Conservation (phyloP, 108 stramenopile species). For the Schizochytrium sp. region DNA sequence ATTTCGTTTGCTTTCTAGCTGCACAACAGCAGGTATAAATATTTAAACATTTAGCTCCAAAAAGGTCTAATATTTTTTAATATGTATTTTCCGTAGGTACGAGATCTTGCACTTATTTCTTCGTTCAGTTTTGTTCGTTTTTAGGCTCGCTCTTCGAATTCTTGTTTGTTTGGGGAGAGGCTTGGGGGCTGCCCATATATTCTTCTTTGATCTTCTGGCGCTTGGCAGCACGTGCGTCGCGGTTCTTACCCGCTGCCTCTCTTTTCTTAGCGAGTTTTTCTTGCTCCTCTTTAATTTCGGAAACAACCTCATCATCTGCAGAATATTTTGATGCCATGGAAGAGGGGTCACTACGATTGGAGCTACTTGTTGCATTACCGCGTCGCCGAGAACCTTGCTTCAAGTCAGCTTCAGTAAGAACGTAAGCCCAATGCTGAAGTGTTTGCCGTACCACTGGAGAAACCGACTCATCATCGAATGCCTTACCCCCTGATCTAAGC, state of each 20-base stretch:
- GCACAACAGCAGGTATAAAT: too few species aligned
- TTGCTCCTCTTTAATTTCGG: not conserved
- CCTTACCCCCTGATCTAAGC: constrained; percentile 73
- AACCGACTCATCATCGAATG: constrained; percentile 76
- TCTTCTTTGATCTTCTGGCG: not conserved
- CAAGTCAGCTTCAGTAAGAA: constrained; percentile 83
- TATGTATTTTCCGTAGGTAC: too few species aligned
- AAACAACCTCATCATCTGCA: not conserved
- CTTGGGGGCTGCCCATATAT: not conserved
- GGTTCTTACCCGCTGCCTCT: not conserved
- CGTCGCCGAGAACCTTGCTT: constrained; percentile 68
- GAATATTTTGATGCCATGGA: too few species aligned
- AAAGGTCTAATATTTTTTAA: too few species aligned
- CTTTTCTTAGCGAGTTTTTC: not conserved
- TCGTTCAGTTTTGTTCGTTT: not conserved
- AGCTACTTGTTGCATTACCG: too few species aligned
- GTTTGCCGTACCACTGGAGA: constrained; percentile 95
- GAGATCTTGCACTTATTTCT: too few species aligned
- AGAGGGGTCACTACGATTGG: too few species aligned
- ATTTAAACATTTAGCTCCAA: too few species aligned
- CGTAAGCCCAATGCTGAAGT: constrained; percentile 94
- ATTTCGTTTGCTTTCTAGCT: too few species aligned
- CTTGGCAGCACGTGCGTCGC: constrained; percentile 8
- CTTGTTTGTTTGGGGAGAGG: not conserved
- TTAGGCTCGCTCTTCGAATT: not conserved